phyloP scores from a whole-genome alignment of 495 filamentous ascomycete species.

The Penicillium fimorum region DNA sequence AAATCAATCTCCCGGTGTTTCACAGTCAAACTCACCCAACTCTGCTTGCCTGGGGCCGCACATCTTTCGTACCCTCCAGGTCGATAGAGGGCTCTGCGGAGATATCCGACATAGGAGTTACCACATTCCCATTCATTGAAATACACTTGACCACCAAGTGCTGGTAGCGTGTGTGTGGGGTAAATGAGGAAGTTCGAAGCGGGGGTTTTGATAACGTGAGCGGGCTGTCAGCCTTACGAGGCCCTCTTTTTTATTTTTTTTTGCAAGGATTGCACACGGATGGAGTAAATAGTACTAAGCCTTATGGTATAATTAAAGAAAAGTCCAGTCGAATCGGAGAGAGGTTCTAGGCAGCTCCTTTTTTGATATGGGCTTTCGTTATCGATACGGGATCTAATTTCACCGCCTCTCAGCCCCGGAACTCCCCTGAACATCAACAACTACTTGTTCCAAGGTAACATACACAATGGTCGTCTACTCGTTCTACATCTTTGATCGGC shows the following conservation, averaged over 20 bases:
- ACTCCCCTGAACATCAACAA: constrained; percentile 32
- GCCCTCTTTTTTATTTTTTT: too few species aligned
- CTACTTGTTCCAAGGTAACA: constrained; percentile 5
- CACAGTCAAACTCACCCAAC: constrained; percentile 19
- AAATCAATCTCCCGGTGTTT: neutral
- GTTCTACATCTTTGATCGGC: constrained; percentile 98
- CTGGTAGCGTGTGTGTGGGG: constrained; percentile 23
- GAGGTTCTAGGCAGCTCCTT: constrained; percentile 33
- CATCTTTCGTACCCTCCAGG: constrained; percentile 3
- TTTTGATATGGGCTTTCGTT: constrained; percentile 27
- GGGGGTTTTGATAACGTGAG: constrained; percentile 25
- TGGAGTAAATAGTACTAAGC: neutral
- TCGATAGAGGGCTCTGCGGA: constrained; percentile 15
- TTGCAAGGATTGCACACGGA: constrained; percentile 9
- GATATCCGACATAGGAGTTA: constrained; percentile 15
- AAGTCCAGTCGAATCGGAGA: constrained; percentile 16
- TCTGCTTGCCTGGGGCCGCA: constrained; percentile 14
- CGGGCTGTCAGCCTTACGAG: constrained; percentile 29
- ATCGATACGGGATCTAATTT: constrained; percentile 13
- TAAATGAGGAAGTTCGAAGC: constrained; percentile 22
- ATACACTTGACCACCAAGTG: neutral
- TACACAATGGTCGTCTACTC: constrained; percentile 85
- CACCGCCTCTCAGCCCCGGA: constrained; percentile 20
- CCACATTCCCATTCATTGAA: constrained; percentile 22
- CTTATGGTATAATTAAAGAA: constrained; percentile 6